phyloP scores from a whole-genome alignment of 1,284 basidiomycete species.

The Ceratobasidium sp. region DNA sequence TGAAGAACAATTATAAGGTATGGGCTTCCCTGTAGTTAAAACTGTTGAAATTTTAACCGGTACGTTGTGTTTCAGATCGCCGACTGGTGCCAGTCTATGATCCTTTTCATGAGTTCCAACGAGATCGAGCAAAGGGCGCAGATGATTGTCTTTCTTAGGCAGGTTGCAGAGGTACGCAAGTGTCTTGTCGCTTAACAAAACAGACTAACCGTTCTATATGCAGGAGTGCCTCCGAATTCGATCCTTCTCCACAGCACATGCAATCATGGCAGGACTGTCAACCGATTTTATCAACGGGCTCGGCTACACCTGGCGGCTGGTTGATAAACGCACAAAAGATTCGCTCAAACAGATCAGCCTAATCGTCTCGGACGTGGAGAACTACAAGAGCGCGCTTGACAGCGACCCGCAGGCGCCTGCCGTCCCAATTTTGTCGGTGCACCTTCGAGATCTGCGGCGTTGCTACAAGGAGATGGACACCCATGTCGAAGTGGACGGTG shows the following conservation, averaged over 20 bases:
- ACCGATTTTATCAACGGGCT: conserved; percentile 29
- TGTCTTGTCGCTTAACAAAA: background rate
- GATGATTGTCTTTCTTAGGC: conserved; percentile 26
- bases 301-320: conserved; percentile 35
- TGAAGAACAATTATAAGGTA: conserved; percentile 37
- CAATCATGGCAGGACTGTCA: conserved; percentile 38
- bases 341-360: conserved; percentile 32
- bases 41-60: background rate
- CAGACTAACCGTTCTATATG: background rate
- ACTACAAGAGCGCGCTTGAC: conserved; percentile 19
- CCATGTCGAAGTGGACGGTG: background rate
- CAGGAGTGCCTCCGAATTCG: conserved; percentile 32
- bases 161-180: conserved; percentile 25
- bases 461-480: conserved; percentile 33
- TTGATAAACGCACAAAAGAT: conserved; percentile 37
- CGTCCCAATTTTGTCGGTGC: conserved; percentile 32
- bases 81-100: conserved; percentile 39
- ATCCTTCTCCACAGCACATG: conserved; percentile 35
- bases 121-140: conserved; percentile 32
- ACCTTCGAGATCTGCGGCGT: conserved; percentile 32
- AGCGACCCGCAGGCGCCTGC: conserved; percentile 11
- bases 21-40: no score
- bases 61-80: conserved; percentile 13
- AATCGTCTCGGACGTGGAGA: conserved; percentile 22
- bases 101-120: conserved; percentile 30